These are phyloP conservation scores for Phyllosticta citribraziliensis DNA, from an alignment of 2,329 filamentous ascomycete species.

Conservation along the genomic window DNA sequence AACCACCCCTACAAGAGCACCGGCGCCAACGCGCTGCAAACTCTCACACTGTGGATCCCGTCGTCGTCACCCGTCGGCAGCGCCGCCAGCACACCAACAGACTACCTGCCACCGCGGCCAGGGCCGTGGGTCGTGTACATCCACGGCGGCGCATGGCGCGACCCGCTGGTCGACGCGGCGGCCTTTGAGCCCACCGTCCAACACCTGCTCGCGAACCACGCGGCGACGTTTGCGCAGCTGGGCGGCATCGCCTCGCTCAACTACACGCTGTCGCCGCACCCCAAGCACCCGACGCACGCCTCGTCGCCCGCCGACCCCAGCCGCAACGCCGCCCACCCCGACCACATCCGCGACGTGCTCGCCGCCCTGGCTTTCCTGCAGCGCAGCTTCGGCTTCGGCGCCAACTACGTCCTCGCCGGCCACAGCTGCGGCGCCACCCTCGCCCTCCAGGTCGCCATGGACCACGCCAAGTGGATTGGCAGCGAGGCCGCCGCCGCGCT, in stretches of 20 bases:
- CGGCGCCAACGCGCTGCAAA: neutral
- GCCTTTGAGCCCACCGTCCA: constrained; percentile 28
- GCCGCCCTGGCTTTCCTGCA: constrained; percentile 43
- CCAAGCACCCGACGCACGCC: constrained; percentile 35
- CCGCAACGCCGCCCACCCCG: constrained; percentile 46
- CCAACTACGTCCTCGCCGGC: constrained; percentile 41
- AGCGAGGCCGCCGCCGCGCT: neutral
- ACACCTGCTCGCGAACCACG: constrained; percentile 23
- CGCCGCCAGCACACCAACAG: neutral
- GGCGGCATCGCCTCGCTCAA: constrained; percentile 55
- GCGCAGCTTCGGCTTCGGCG: constrained; percentile 34
- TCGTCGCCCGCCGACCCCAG: constrained; percentile 35
- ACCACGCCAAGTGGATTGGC: constrained; percentile 29
- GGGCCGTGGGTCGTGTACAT: constrained; percentile 26
- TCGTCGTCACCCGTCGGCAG: neutral
- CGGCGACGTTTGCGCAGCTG: constrained; percentile 27
- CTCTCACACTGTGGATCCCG: neutral
- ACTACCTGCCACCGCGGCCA: neutral
- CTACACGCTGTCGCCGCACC: constrained; percentile 51
- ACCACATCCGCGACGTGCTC: constrained; percentile 50
- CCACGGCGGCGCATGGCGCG: constrained; percentile 43
- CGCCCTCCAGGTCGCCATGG: constrained; percentile 43
- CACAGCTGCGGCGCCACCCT: constrained; percentile 57
- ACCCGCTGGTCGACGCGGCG: constrained; percentile 30
- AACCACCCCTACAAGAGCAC: neutral